phyloP scores from a whole-genome alignment of 371 early-diverging fungal genomes.

The Blakeslea trispora region DNA sequence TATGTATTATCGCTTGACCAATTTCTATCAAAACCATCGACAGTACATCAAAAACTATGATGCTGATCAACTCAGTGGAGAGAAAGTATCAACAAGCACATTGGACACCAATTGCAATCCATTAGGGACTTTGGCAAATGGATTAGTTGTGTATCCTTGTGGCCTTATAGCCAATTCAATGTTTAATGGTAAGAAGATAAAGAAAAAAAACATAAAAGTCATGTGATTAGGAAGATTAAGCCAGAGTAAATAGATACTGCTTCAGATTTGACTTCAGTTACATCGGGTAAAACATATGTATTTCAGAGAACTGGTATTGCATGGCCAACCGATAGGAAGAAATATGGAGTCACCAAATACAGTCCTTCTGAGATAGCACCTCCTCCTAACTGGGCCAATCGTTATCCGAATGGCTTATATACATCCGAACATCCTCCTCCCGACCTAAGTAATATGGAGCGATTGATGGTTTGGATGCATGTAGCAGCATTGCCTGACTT shows the following conservation, averaged over 20 bases:
- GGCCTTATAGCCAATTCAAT: conserved; percentile 98
- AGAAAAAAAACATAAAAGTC: too few species aligned
- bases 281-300: conserved; percentile 15
- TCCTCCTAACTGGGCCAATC: conserved; percentile 77
- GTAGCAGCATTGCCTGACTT: conserved; percentile 95
- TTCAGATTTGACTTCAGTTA: conserved; percentile 31
- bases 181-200: conserved; percentile 90
- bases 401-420: conserved; percentile 60
- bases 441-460: conserved; percentile 70
- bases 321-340: conserved; percentile 85
- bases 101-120: conserved; percentile 52
- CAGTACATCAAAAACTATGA: conserved; percentile 93
- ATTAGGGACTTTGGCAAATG: conserved; percentile 35
- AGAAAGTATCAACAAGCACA: conserved; percentile 17
- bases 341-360: conserved; percentile 68
- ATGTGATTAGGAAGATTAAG: too few species aligned
- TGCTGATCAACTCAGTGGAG: conserved; percentile 81
- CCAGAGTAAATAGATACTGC: conserved; percentile 48
- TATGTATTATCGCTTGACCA: conserved; percentile 93
- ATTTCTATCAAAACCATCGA: conserved; percentile 98
- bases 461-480: conserved; percentile 99
- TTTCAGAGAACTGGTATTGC: conserved; percentile 73
- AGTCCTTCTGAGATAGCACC: conserved; percentile 58
- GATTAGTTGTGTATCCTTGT: conserved; percentile 88
- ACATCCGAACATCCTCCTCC: conserved; percentile 58